Evolutionary conservation across 139 green algal species (phyloP).

Genomic region (Limnomonas spitsbergensis): DNA sequence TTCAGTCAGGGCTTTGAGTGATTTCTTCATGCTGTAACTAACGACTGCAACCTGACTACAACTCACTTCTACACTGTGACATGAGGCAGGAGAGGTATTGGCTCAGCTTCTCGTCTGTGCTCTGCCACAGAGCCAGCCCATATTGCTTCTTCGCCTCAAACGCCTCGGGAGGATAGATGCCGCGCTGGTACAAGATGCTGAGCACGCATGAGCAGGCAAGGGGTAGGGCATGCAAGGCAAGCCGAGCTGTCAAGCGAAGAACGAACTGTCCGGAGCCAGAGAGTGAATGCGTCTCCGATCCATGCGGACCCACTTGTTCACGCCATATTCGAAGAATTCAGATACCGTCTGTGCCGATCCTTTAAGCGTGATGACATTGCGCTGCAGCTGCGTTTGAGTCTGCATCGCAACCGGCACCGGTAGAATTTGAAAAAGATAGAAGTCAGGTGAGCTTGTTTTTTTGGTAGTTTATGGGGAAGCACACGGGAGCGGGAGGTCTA

Average conservation of each 20-base stretch:
- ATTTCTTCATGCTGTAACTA: too few species aligned
- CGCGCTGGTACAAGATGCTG: constrained; percentile 96
- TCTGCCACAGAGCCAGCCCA: constrained; percentile 86
- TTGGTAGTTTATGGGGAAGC: too few species aligned
- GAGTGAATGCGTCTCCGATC: not conserved
- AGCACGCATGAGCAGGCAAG: too few species aligned
- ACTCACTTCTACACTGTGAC: constrained; percentile 71
- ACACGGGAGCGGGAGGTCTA: too few species aligned
- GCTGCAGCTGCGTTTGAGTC: constrained; percentile 35
- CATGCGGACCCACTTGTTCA: constrained; percentile 49
- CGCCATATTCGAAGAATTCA: constrained; percentile 92
- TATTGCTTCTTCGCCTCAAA: constrained; percentile 90
- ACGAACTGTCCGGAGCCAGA: too few species aligned
- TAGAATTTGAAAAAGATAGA: too few species aligned
- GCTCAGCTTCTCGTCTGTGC: constrained; percentile 68
- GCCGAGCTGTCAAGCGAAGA: too few species aligned
- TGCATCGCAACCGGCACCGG: constrained; percentile 37
- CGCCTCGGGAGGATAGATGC: constrained; percentile 86
- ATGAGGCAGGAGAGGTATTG: constrained; percentile 82
- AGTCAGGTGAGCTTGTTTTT: too few species aligned
- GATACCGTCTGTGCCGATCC: constrained; percentile 82
- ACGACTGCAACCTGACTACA: too few species aligned
- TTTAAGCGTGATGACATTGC: constrained; percentile 86
- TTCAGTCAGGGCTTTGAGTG: too few species aligned
- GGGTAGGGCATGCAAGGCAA: too few species aligned